Evolutionary conservation across 2,329 filamentous ascomycete genomes (phyloP), one percentile per base, ranked within the genome.

Genomic region (Metarhizium anisopliae): DNA sequence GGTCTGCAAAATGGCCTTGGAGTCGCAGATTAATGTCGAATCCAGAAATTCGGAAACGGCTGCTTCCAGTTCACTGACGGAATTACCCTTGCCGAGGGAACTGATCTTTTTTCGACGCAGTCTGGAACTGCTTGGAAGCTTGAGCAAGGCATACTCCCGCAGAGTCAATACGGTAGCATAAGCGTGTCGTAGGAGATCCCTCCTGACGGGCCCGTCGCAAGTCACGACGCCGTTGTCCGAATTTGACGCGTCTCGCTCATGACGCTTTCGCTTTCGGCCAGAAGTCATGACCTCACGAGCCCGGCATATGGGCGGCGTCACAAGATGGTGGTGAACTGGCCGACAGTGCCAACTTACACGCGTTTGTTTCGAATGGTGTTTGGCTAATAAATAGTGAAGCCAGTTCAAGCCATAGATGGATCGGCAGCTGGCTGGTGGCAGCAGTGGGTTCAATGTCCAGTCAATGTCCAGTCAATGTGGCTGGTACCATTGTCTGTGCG

Each of bases 161-260:
- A 96, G 74, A 0, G 84, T 84, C 55, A 82, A 69, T 13, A 91
- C 79, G 50, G 77, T 71, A 7, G 78, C 71, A 70, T 91, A 95
- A 71, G 86, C 88, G 59, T 80, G 79, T 50, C 77, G 77, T 56
- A 95, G 76, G 38, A 94, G 78, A 54, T 83, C 81, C 66, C 90
- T 85, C 62, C 63, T 72, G 51, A 70, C 63, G 16, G 64, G 59
- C 49, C 62, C 59, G 20, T 61, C 54, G 18, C 42, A n/a, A 14
- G n/a, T 16, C 7, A 18, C 42, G 7, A n/a, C 13, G 7, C 30
- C 20, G 16, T 14, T 16, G 14, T 29, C 45, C 45, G 11, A 16
- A 16, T 16, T 49, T 49, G 45, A 30, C 45, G 45, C 25, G 11
- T 30, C 47, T 42, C 32, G 25, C 35, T 8, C 32, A 36, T 20